These are phyloP conservation scores for Zizania latifolia DNA, from an alignment of 176 grass and related monocot genomes.

Conservation along the genomic window DNA sequence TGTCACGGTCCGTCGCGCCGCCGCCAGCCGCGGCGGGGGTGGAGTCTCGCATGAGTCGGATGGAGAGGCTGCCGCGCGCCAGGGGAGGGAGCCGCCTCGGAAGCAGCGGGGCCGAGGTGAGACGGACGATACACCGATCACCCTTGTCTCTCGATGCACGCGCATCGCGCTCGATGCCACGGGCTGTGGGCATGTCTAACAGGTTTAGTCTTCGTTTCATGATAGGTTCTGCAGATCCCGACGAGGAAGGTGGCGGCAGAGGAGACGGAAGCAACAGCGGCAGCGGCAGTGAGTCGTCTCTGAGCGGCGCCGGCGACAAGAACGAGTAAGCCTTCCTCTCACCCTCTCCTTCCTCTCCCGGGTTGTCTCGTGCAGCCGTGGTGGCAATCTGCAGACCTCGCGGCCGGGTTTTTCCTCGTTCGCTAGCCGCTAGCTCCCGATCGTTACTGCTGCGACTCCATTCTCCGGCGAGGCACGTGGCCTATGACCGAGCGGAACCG, in stretches of 20 bases:
- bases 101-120: slow-evolving; percentile 28
- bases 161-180: slow-evolving; percentile 8
- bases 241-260: neutral
- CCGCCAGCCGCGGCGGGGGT: neutral
- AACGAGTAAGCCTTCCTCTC: slow-evolving; percentile 31
- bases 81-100: neutral
- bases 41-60: neutral
- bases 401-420: neutral
- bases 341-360: neutral
- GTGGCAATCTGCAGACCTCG: slow-evolving; percentile 24
- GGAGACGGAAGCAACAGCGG: slow-evolving; percentile 12
- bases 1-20: neutral
- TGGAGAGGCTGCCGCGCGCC: neutral
- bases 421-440: neutral
- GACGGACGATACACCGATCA: slow-evolving; percentile 5
- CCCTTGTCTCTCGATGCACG: slow-evolving; percentile 8
- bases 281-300: slow-evolving; percentile 25
- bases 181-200: slow-evolving; percentile 11
- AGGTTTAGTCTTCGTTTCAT: neutral
- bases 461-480: slow-evolving; percentile 2
- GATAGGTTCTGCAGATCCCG: slow-evolving; percentile 39
- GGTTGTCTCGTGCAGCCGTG: neutral
- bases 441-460: neutral
- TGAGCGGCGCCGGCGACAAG: slow-evolving; percentile 25
- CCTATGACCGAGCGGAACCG: neutral